Conservation (phyloP, 768 basidiomycete genomes). For the Boletus rubescentipes region DNA sequence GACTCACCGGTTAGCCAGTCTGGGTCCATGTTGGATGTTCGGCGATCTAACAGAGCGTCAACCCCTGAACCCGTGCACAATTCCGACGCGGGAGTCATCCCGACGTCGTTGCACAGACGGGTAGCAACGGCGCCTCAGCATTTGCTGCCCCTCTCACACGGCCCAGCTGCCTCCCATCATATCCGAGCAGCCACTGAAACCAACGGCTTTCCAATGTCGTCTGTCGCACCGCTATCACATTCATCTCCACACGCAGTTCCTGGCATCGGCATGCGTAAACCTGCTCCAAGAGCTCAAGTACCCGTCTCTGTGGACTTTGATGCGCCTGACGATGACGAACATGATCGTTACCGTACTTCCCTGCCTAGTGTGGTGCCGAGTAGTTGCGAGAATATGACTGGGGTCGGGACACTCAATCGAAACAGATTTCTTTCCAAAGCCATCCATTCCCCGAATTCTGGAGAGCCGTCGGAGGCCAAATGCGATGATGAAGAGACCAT, state of each 20-base stretch:
- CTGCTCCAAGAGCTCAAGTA: constrained; percentile 60
- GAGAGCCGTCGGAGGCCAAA: constrained; percentile 10
- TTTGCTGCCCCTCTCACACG: constrained; percentile 11
- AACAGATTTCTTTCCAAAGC: constrained; percentile 25
- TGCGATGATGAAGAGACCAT: constrained; percentile 18
- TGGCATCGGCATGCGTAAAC: constrained; percentile 54
- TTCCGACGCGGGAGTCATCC: constrained; percentile 23
- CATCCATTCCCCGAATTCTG: constrained; percentile 8
- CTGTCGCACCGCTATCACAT: constrained; percentile 16
- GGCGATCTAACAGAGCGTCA: constrained; percentile 33
- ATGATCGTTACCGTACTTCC: constrained; percentile 38
- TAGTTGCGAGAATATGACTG: constrained; percentile 62
- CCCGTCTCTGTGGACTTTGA: constrained; percentile 56
- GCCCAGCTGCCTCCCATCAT: constrained; percentile 29
- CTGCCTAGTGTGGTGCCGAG: constrained; percentile 56
- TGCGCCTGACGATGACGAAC: constrained; percentile 34
- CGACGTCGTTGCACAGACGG: constrained; percentile 32
- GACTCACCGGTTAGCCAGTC: constrained; percentile 37
- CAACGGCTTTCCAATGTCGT: constrained; percentile 20
- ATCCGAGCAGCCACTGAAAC: constrained; percentile 36
- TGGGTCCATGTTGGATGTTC: constrained; percentile 37
- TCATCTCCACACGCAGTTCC: constrained; percentile 26
- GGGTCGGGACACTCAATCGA: constrained; percentile 47
- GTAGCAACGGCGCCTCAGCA: constrained; percentile 33
- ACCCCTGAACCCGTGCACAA: constrained; percentile 30